These are phyloP conservation scores for Ogataea pini DNA, from an alignment of 805 yeast species.

Conservation along the genomic window DNA sequence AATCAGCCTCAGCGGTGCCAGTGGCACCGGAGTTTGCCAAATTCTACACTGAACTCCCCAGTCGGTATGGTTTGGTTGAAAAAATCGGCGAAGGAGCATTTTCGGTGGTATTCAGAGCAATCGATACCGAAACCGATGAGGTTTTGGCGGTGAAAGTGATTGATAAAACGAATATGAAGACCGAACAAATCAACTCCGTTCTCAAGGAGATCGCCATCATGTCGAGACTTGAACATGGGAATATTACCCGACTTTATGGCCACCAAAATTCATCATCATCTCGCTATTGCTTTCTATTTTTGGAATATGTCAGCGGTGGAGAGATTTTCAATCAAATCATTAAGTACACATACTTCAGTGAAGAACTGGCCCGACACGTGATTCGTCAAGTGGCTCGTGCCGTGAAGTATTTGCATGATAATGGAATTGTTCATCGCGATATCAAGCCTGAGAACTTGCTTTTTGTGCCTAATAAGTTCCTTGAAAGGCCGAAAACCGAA, in stretches of 20 bases:
- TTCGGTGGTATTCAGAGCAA: conserved; percentile 77
- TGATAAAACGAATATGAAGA: conserved; percentile 55
- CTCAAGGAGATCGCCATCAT: conserved; percentile 73
- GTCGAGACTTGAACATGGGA: conserved; percentile 62
- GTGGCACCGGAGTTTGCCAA: conserved; percentile 15
- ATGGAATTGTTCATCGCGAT: conserved; percentile 75
- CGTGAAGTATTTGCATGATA: conserved; percentile 69
- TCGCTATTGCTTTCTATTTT: conserved; percentile 57
- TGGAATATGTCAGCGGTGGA: conserved; percentile 76
- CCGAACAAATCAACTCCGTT: conserved; percentile 55
- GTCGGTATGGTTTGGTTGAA: conserved; percentile 30
- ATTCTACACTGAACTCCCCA: conserved; percentile 32
- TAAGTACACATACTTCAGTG: conserved; percentile 73
- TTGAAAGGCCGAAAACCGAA: conserved; percentile 43
- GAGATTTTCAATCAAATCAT: conserved; percentile 81
- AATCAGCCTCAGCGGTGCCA: neutral
- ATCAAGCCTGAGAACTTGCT: conserved; percentile 79
- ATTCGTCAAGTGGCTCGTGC: conserved; percentile 72
- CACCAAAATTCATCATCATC: conserved; percentile 49
- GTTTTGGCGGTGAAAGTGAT: conserved; percentile 76
- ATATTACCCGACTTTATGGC: conserved; percentile 57
- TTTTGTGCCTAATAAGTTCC: conserved; percentile 54
- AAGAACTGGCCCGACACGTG: conserved; percentile 69
- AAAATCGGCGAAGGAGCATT: conserved; percentile 86
- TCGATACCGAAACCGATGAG: conserved; percentile 43